Base-by-base conservation (phyloP, 2,329 filamentous ascomycete genomes). In the Grosmannia clavigera region DNA sequence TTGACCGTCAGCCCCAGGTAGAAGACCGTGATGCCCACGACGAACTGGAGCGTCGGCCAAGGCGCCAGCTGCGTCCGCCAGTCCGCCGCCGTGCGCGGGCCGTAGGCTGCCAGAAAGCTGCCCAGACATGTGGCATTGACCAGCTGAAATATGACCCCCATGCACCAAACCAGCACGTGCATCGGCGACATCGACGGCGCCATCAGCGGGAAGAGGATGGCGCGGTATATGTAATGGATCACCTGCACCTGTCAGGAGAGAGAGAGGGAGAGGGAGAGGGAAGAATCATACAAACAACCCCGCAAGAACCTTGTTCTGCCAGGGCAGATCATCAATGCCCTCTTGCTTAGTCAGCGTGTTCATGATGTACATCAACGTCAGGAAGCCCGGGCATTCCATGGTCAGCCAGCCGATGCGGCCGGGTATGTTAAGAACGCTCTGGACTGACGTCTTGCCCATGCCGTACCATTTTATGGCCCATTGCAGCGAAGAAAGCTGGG, bases 111-210 rank as follows among this genome's bases (percentile, higher is more conserved):
- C 87, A 96, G 80, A 84, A 89, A 97, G 55, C 85, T 82, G 50
- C 86, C 90, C 54, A 99, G 77, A 64, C 82, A 87, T 35, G 84
- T 81, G 0, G 84, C 90, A 71, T 97, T 99, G 70, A 81, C 71
- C 64, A 95, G 68, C 71, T 99, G 94, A 76, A 96, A 97, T 27
- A 69, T 48, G 48, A 86, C 64, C 5, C 86, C 94, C 27, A 76
- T 72, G 56, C 75, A 10, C 76, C 86, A 86, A 64, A 96, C 80
- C 33, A 83, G 59, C 2, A 81, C 69, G 72, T 95, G 88, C 65
- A 96, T 88, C 10, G 92, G 92, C 5, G 91, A 90, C 87, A 99
- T 96, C 76, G 86, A 91, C 0, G 92, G 92, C 64, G 92, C 90
- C 64, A 92, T 78, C 61, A 95, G 75, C 2, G 94, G 92, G 60